Evolutionary conservation across 129 eudicot species (phyloP).

Genomic region (Flaveria bidentis): DNA sequence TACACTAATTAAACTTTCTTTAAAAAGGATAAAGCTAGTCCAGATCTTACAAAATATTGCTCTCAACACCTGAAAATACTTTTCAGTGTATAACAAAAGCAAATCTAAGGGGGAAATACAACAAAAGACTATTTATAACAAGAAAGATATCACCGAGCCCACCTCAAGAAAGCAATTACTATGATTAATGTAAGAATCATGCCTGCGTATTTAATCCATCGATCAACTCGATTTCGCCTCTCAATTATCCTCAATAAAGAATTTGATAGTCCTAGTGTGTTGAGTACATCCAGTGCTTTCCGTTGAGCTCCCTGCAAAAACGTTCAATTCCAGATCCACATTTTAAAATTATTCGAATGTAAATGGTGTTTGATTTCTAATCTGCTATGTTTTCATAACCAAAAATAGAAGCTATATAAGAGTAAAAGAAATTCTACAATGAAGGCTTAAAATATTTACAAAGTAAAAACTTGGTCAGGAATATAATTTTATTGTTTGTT

Average conservation of each 20-base stretch:
- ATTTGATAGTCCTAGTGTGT: constrained; percentile 89
- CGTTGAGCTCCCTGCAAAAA: constrained; percentile 90
- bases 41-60: background rate
- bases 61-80: constrained; percentile 19
- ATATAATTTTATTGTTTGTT: background rate
- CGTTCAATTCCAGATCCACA: background rate
- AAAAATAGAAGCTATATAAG: background rate
- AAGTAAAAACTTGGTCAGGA: constrained; percentile 3
- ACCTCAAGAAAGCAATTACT: constrained; percentile 79
- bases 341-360: background rate
- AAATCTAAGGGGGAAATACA: constrained; percentile 19
- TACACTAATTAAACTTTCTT: background rate
- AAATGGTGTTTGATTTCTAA: background rate
- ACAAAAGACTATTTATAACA: constrained; percentile 29
- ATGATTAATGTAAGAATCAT: constrained; percentile 77
- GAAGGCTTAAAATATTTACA: background rate
- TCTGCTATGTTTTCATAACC: background rate
- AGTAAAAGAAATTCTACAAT: background rate
- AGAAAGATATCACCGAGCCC: constrained; percentile 55
- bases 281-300: constrained; percentile 89
- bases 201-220: constrained; percentile 91
- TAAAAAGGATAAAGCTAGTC: background rate
- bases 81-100: constrained; percentile 2
- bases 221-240: constrained; percentile 86
- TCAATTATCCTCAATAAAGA: constrained; percentile 83